Conservation (phyloP, 2,329 filamentous ascomycete species). For the Pseudocercospora musae region DNA sequence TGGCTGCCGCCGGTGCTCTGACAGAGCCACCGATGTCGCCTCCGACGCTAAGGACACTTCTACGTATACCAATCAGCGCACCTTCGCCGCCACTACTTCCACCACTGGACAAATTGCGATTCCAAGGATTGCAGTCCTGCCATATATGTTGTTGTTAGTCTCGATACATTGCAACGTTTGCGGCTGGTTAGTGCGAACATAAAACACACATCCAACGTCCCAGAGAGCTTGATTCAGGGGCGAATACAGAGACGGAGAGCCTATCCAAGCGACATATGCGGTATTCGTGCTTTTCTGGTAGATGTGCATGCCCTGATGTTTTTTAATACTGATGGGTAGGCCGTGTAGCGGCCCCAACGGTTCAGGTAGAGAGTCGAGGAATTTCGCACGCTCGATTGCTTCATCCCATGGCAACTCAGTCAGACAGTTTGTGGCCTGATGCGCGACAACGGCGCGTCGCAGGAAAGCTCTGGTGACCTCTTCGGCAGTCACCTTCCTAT, state of each 20-base stretch:
- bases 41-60: conserved; percentile 58
- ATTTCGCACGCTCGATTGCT: conserved; percentile 25
- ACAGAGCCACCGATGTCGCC: conserved; percentile 63
- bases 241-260: conserved; percentile 36
- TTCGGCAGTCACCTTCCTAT: conserved; percentile 25
- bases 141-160: conserved; percentile 38
- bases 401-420: conserved; percentile 44
- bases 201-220: conserved; percentile 47
- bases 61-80: conserved; percentile 57
- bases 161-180: conserved; percentile 40
- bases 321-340: conserved; percentile 56
- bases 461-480: conserved; percentile 40
- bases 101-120: conserved; percentile 58
- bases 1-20: conserved; percentile 81
- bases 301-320: conserved; percentile 3
- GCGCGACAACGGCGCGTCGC: conserved; percentile 34
- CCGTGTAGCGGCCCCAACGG: conserved; percentile 45
- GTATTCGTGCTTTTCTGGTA: conserved; percentile 2
- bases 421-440: conserved; percentile 31
- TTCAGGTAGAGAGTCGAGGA: conserved; percentile 26
- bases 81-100: conserved; percentile 66
- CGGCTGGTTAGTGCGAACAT: conserved; percentile 55
- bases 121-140: conserved; percentile 57
- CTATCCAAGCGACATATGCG: conserved; percentile 44
- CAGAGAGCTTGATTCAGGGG: conserved; percentile 44